A percentile compares a stretch with the other conserved stretches of the same genome.
Conservation (phyloP, 176 grass and related monocot species). For the Oryza officinalis region DNA sequence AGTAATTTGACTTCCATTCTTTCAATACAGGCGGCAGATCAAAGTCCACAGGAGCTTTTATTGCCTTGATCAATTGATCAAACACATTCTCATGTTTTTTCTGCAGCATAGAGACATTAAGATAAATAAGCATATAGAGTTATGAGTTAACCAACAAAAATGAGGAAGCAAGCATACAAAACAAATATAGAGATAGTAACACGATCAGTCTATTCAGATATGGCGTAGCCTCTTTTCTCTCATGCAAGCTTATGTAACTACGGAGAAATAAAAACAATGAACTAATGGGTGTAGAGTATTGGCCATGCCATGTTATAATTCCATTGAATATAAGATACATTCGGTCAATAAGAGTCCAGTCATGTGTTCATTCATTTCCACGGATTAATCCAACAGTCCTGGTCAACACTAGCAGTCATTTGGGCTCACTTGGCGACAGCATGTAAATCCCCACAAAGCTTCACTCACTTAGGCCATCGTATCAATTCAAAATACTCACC, state of each 20-base stretch:
- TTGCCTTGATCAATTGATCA: conserved; percentile 41
- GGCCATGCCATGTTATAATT: background rate
- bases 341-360: background rate
- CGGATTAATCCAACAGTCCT: background rate
- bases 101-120: conserved; percentile 31
- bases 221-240: background rate
- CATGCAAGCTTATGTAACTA: background rate
- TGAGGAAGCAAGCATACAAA: background rate
- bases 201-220: background rate
- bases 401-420: background rate
- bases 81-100: conserved; percentile 35
- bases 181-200: background rate
- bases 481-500: background rate
- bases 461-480: background rate
- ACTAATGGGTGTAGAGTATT: background rate
- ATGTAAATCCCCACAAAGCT: background rate
- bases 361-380: background rate
- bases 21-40: conserved; percentile 42
- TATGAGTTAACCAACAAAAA: background rate
- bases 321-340: background rate
- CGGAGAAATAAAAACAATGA: background rate
- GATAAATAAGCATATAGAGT: background rate
- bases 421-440: too few relatives aligned
- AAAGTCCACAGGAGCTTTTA: conserved; percentile 45
- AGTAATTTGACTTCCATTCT: conserved; percentile 50